Percentiles rank a stretch among this genome's conserved stretches.
Conservation (phyloP, 495 filamentous ascomycete genomes). For the Thermochaetoides thermophila region DNA sequence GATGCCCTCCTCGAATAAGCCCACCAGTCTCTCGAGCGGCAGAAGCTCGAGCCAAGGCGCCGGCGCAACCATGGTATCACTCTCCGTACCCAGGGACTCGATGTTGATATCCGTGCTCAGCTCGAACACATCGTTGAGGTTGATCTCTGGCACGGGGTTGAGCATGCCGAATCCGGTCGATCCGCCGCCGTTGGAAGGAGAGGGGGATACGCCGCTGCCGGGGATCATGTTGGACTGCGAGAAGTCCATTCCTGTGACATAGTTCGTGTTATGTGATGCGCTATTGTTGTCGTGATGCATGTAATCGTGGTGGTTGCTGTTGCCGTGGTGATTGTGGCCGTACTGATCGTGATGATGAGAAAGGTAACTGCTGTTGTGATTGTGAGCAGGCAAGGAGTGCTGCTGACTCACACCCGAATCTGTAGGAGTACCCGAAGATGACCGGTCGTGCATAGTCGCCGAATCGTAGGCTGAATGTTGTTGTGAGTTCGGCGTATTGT, state of each 20-base stretch:
- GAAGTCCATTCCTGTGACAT: too few species aligned
- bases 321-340: slow-evolving; percentile 3
- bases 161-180: too few species aligned
- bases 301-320: slow-evolving; percentile 1
- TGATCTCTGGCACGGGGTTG: too few species aligned
- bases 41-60: slow-evolving; percentile 19
- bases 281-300: neutral
- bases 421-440: slow-evolving; percentile 19
- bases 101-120: too few species aligned
- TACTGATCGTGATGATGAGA: slow-evolving; percentile 1
- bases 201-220: too few species aligned
- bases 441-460: slow-evolving; percentile 16
- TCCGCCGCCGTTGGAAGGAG: too few species aligned
- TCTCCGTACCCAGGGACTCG: slow-evolving; percentile 14
- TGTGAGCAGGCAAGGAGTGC: slow-evolving; percentile 5
- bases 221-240: too few species aligned
- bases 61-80: slow-evolving; percentile 15
- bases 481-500: slow-evolving; percentile 17
- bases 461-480: slow-evolving; percentile 20
- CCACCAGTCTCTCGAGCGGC: slow-evolving; percentile 12
- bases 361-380: slow-evolving; percentile 1
- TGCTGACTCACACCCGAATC: slow-evolving; percentile 8
- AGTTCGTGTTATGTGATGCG: too few species aligned
- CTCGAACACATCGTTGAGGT: too few species aligned
- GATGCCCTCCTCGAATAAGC: slow-evolving; percentile 11